Evolutionary conservation across 352 stramenopile species (phyloP), one percentile per base, ranked within the genome.

Genomic region (Nannochloropsis limnetica): DNA sequence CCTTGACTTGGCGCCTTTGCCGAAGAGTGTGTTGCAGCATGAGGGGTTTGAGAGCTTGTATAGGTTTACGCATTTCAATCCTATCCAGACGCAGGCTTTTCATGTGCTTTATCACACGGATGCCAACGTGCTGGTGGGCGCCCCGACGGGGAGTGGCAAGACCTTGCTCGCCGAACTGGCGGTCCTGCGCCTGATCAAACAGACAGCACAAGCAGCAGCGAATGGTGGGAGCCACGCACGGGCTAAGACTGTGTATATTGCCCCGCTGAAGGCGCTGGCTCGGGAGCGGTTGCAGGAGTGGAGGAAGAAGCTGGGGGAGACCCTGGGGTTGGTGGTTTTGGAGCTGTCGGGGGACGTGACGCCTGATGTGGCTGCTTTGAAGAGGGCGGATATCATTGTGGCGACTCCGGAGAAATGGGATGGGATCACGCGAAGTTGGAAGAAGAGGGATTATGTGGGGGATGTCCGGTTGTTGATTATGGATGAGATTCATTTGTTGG

Each of bases 401-500:
- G 98, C 96, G 49, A 99, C 96, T 4, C 94, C 95, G 0, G 96
- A 99, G 82, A 98, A 98, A 84, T 99, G 95, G 94, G 96, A 99
- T 88, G 85, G 97, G 6, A 90, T 99, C 67, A 98, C 94, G 29
- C 89, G 97, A 82, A 92, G 91, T 44, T 97, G 91, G 87, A 86
- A 89, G 23, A 87, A 93, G 44, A 89, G 91, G 23, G 61, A 84
- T 23, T 89, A 89, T 80, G 86, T 89, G 20, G 83, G 83, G 29
- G 49, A 86, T 67, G 84, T 87, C 17, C 54, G 80, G 27, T 67
- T 88, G 25, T 45, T 88, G 49, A 86, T 88, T 11, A 88, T 87
- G 74, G 82, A 99, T 85, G 95, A 99, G 83, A 96, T 99, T 82
- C 97, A 99, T 88, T 88, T 99, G 28, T 90, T 99, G 3, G 93